These are phyloP conservation scores for Colletotrichum sp. DNA, from an alignment of 2,329 filamentous ascomycete genomes.

Conservation along the genomic window DNA sequence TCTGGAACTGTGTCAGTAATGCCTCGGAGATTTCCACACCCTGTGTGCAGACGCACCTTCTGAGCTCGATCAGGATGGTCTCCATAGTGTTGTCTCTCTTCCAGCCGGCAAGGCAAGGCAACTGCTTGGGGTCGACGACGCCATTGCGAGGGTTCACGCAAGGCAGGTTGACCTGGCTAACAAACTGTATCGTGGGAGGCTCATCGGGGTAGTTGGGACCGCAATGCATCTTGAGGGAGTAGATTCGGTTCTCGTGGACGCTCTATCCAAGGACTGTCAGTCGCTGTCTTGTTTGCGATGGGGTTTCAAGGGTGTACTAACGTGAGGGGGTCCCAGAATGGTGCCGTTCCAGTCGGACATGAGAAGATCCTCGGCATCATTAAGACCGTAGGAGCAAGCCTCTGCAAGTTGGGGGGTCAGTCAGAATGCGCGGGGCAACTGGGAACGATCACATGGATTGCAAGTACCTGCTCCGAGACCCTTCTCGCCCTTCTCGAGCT, in stretches of 20 bases:
- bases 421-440: neutral
- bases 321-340: constrained; percentile 94
- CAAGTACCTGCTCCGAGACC: constrained; percentile 83
- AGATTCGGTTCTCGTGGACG: constrained; percentile 98
- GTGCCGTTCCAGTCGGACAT: constrained; percentile 99
- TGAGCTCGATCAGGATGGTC: constrained; percentile 85
- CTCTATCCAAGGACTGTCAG: constrained; percentile 59
- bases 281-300: neutral
- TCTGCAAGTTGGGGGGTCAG: constrained; percentile 57
- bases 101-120: constrained; percentile 89
- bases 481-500: constrained; percentile 99
- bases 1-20: constrained; percentile 49
- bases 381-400: constrained; percentile 95
- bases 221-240: constrained; percentile 97
- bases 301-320: constrained; percentile 51
- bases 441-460: neutral
- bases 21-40: neutral
- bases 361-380: constrained; percentile 90
- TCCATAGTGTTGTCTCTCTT: constrained; percentile 95
- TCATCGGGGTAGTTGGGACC: constrained; percentile 86
- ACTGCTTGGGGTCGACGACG: constrained; percentile 81
- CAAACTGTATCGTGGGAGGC: constrained; percentile 89
- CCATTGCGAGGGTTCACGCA: constrained; percentile 85
- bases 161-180: constrained; percentile 94
- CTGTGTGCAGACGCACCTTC: constrained; percentile 60